These are phyloP conservation scores for Pleurotus platypus DNA, from an alignment of 768 basidiomycete genomes.

Conservation along the genomic window DNA sequence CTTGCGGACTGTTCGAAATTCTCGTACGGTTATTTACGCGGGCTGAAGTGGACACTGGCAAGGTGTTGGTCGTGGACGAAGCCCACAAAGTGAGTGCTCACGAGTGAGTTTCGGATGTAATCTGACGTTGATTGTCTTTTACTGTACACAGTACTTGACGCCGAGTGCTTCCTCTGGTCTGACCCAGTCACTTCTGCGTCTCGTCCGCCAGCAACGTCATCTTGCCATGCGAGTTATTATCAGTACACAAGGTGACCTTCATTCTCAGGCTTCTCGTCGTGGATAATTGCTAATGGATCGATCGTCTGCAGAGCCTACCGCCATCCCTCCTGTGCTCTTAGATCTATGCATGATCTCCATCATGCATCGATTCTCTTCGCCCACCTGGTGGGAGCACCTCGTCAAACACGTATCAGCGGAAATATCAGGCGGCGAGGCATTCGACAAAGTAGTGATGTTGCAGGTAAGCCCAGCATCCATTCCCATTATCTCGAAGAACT, in stretches of 20 bases:
- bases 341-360: constrained; percentile 65
- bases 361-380: constrained; percentile 74
- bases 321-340: constrained; percentile 63
- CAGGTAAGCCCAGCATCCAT: constrained; percentile 38
- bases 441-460: constrained; percentile 62
- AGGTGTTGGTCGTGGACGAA: constrained; percentile 70
- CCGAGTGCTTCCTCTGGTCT: constrained; percentile 45
- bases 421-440: constrained; percentile 53
- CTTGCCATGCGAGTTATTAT: constrained; percentile 70
- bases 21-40: constrained; percentile 62
- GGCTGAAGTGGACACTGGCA: constrained; percentile 56
- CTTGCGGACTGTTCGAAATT: constrained; percentile 71
- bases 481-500: not conserved
- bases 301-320: constrained; percentile 55
- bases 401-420: constrained; percentile 65
- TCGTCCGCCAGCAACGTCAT: constrained; percentile 70
- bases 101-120: no score
- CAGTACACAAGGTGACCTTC: constrained; percentile 60
- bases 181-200: constrained; percentile 51
- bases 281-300: constrained; percentile 3
- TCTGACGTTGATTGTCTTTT: not conserved
- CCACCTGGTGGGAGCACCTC: constrained; percentile 72
- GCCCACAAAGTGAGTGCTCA: constrained; percentile 57
- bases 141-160: constrained; percentile 53
- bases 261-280: not conserved